Evolutionary conservation across 768 basidiomycete species (phyloP), one percentile per base, ranked within the genome.

Genomic region (Xerocomus potaroensis): DNA sequence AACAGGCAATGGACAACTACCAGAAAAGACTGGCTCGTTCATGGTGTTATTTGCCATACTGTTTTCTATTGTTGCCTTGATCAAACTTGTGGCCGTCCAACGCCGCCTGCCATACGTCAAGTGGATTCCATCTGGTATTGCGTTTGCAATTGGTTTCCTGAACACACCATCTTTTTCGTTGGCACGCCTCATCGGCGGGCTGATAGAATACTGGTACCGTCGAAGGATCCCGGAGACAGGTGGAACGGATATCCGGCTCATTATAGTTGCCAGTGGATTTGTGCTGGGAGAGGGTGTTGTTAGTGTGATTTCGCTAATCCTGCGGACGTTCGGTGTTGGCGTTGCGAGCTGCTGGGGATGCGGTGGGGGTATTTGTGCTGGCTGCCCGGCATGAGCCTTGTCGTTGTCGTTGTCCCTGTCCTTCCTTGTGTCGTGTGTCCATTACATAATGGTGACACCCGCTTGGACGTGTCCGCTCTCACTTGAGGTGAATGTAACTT

Each of bases 161-260:
- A 98, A 98, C 61, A 91, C 93, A 0, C 95, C 95, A 3, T 88
- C 87, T 4, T 98, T 97, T 71, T 90, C 91, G 6, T 76, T 97
- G 48, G 92, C 95, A 1, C 81, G 95, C 42, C 72, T 97, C 24
- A 74, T 95, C 45, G 95, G 95, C 30, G 95, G 95, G 3, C 63
- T 88, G 51, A 66, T 89, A 53, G 92, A 95, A 57, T 80, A 84
- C 56, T 61, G 79, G 22, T 91, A 84, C 58, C 76, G 80, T 50
- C 76, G 69, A 21, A 69, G 72, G 30, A 68, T 72, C 57, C 71
- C 74, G 21, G 78, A 73, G 50, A 55, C 61, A 14, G 75, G 78
- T 49, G 68, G 69, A 22, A 72, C 72, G 46, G 84, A 85, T 49
- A 89, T 92, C 48, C 72, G 78, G 26, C 69, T 94, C 29, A 85